These are phyloP conservation scores for Umbelopsis sp. DNA, from an alignment of 192 early-diverging fungal species.

Conservation along the genomic window DNA sequence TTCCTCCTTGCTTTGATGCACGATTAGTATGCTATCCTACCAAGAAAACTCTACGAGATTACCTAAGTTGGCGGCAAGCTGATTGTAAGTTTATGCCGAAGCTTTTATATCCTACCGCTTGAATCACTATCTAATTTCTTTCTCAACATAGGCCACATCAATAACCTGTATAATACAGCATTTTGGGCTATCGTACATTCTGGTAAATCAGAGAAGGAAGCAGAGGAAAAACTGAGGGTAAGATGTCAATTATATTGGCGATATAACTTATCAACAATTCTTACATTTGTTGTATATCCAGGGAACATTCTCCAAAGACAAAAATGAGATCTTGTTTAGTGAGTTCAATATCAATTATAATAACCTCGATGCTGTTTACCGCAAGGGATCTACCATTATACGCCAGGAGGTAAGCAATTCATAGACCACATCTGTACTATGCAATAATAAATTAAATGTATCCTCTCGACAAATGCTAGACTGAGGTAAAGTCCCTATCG, in stretches of 20 bases:
- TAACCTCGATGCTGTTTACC: constrained; percentile 75
- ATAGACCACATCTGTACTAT: no score
- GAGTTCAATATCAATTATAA: constrained; percentile 90
- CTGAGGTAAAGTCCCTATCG: constrained; percentile 21
- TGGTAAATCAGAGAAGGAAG: constrained; percentile 71
- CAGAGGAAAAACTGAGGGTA: constrained; percentile 75
- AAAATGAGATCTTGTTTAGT: constrained; percentile 90
- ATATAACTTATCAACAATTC: not conserved
- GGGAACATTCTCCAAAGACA: constrained; percentile 85
- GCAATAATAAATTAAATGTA: no score
- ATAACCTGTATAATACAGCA: constrained; percentile 95
- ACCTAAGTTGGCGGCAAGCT: constrained; percentile 92
- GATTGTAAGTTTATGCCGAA: constrained; percentile 58
- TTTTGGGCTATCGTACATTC: constrained; percentile 89
- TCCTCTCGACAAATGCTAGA: not conserved
- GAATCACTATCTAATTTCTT: not conserved
- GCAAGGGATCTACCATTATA: constrained; percentile 85
- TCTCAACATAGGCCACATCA: constrained; percentile 54
- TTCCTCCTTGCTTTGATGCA: constrained; percentile 91
- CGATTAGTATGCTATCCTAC: constrained; percentile 88
- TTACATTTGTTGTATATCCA: constrained; percentile 27
- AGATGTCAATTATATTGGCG: not conserved
- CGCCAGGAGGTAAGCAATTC: constrained; percentile 47
- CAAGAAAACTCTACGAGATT: constrained; percentile 83
- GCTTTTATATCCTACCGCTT: not conserved